Conservation (phyloP, 2,329 filamentous ascomycete genomes). For the Epichloe glyceriae region DNA sequence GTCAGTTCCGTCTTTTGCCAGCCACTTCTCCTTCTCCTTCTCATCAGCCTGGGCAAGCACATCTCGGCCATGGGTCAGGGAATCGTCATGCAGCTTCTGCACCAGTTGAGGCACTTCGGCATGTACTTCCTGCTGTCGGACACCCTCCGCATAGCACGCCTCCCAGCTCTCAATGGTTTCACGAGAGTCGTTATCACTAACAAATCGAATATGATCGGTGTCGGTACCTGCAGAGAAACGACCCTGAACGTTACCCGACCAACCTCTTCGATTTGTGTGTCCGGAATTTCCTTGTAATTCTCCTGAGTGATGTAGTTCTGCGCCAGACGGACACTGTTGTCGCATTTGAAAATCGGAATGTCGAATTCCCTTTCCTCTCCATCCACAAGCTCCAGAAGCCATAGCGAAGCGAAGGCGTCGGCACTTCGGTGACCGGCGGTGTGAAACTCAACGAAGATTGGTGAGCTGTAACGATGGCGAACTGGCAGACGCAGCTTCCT, state of each 20-base stretch:
- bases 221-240: conserved; percentile 87
- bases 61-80: conserved; percentile 66
- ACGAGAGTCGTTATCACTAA: conserved; percentile 74
- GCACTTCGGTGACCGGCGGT: conserved; percentile 53
- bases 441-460: conserved; percentile 80
- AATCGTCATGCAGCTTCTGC: conserved; percentile 68
- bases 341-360: conserved; percentile 81
- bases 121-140: conserved; percentile 56
- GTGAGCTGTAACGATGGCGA: conserved; percentile 79
- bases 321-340: conserved; percentile 60
- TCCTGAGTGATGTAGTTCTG: conserved; percentile 86
- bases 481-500: conserved; percentile 63
- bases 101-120: conserved; percentile 61
- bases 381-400: conserved; percentile 77
- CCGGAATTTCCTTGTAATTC: conserved; percentile 56
- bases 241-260: conserved; percentile 71
- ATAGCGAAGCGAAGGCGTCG: conserved; percentile 67
- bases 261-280: conserved; percentile 65
- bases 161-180: conserved; percentile 96
- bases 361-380: conserved; percentile 66
- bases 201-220: conserved; percentile 69
- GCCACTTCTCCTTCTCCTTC: conserved; percentile 65
- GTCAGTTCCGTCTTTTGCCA: conserved; percentile 66
- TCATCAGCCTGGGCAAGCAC: conserved; percentile 60
- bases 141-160: conserved; percentile 77